phyloP scores from a whole-genome alignment of 2,329 filamentous ascomycete species.

The Paraphoma chrysanthemicola region DNA sequence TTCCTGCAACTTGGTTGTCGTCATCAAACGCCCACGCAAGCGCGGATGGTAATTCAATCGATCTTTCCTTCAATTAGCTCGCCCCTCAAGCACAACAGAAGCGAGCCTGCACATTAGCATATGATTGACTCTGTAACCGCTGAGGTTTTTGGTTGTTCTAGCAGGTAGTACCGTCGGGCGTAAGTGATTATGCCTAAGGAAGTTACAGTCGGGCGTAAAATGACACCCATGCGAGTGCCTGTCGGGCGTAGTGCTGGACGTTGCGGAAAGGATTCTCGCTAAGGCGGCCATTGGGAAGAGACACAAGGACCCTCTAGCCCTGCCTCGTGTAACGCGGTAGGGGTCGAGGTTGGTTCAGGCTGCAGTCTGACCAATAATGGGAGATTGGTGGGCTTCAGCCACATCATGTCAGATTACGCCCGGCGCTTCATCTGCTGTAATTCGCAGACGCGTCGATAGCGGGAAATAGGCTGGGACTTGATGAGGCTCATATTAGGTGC shows the following conservation, averaged over 20 bases:
- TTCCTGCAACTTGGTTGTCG: slow-evolving; percentile 8
- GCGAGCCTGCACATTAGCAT: slow-evolving; percentile 3
- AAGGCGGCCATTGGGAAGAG: slow-evolving; percentile 12
- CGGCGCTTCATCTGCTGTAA: slow-evolving; percentile 18
- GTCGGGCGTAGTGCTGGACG: slow-evolving; percentile 11
- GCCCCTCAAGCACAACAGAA: slow-evolving; percentile 4
- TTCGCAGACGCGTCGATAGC: neutral
- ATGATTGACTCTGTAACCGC: slow-evolving; percentile 26
- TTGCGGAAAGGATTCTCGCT: slow-evolving; percentile 26
- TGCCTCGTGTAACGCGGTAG: slow-evolving; percentile 13
- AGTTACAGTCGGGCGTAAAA: slow-evolving; percentile 23
- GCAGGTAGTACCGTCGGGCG: slow-evolving; percentile 20
- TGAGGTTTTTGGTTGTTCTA: slow-evolving; percentile 13
- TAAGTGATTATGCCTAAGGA: slow-evolving; percentile 7
- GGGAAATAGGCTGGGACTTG: slow-evolving; percentile 7
- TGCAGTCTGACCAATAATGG: slow-evolving; percentile 13
- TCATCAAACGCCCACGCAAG: slow-evolving; percentile 29
- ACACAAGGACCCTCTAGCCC: slow-evolving; percentile 14
- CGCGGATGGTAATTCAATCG: slow-evolving; percentile 6
- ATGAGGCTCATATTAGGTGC: slow-evolving; percentile 20
- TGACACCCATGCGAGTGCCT: neutral
- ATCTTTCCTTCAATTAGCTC: slow-evolving; percentile 9
- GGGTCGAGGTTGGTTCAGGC: slow-evolving; percentile 11
- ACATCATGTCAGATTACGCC: slow-evolving; percentile 36
- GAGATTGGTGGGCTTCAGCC: slow-evolving; percentile 11